Base-by-base conservation (phyloP, 495 filamentous ascomycete genomes). In the Entonaema liquescens region DNA sequence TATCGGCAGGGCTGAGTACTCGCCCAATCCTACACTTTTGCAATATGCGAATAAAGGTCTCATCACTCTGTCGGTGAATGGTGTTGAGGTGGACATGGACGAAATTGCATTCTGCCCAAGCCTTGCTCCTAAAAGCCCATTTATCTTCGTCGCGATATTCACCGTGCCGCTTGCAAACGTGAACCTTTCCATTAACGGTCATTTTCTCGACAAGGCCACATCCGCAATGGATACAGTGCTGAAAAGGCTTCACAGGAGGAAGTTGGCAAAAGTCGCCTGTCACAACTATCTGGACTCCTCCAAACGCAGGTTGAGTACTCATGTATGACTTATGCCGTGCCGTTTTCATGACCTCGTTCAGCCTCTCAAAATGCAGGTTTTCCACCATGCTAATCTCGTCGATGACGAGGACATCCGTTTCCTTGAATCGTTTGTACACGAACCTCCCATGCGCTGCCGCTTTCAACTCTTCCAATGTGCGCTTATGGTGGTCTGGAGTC, bases 261-360 rank as follows among this genome's bases (percentile, higher is more conserved):
- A 99, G 78, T 75, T 99, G 95, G 77, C 96, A 98, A 77, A 98
- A 99, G 78, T 99, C 95, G 0, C 95, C 95, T 0, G 95, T 98
- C 26, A 98, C 91, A 29, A 99, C 87, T 33, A 99, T 84, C 74
- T 98, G 95, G 44, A 97, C 93, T 1, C 94, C 95, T 29, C 95
- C 95, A 78, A 98, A 99, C 0, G 94, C 88, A 1, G 86, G 80
- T 4, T 87, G 87, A 70, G 91, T 91, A 64, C 89, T 90, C 5
- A 72, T 19, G 28, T 44, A 13, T 3, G 68, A 17, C 9, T 71
- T 56, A 3, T 47, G 4, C 38, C 82, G 76, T 21, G 74, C 78
- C 11, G 40, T 68, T 58, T 87, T 83, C 80, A 89, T 83, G 26
- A 85, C 62, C 5, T 55, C 68, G 61, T 87, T 87, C 0, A 90